Percentiles rank a stretch among this genome's conserved stretches.
phyloP scores from a whole-genome alignment of 1,284 basidiomycete species.

The Cutaneotrichosporon spelunceum region DNA sequence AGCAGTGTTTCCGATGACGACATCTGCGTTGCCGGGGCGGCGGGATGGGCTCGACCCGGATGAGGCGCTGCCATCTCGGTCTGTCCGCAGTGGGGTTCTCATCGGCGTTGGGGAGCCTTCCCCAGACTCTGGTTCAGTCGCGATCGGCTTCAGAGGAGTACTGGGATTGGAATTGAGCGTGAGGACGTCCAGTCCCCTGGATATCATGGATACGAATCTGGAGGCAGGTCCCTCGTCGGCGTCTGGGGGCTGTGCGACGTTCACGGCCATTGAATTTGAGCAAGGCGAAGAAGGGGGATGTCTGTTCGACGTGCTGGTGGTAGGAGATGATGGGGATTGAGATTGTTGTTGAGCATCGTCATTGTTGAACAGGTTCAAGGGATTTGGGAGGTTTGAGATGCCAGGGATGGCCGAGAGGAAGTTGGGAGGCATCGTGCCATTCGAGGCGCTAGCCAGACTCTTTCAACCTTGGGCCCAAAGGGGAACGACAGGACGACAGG shows the following conservation, averaged over 20 bases:
- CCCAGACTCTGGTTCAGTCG: neutral
- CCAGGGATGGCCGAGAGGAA: constrained; percentile 12
- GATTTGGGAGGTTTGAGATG: constrained; percentile 31
- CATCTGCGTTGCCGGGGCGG: neutral
- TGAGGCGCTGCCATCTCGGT: neutral
- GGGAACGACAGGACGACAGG: neutral
- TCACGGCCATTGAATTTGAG: neutral
- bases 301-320: neutral
- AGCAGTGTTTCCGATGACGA: constrained; percentile 15
- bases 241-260: neutral
- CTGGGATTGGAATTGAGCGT: neutral
- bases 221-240: neutral
- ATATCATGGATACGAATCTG: neutral
- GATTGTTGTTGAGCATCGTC: constrained; percentile 11
- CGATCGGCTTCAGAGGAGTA: neutral
- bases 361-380: constrained; percentile 32
- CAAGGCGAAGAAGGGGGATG: neutral
- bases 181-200: constrained; percentile 2
- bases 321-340: constrained; percentile 1
- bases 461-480: neutral
- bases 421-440: constrained; percentile 4
- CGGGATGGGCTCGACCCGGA: constrained; percentile 2
- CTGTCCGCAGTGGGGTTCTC: neutral
- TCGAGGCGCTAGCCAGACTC: constrained; percentile 4
- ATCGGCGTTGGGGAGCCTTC: neutral